Evolutionary conservation across 371 early-diverging fungal genomes (phyloP), one percentile per base, ranked within the genome.

Genomic region (Mortierella sp.): DNA sequence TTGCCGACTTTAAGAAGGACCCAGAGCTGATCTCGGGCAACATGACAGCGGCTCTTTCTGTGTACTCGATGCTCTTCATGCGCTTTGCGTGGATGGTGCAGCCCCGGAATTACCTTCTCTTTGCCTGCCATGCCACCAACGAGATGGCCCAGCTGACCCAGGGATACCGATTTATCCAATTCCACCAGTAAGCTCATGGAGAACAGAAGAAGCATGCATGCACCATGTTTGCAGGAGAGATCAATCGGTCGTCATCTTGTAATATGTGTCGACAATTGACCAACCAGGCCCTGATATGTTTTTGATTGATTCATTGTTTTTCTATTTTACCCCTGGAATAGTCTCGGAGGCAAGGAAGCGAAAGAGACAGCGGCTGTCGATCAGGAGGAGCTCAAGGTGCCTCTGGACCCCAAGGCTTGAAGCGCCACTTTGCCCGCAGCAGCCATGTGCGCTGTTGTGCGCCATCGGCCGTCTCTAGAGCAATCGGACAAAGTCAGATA

Each of bases 21-120:
- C 95, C 98, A 19, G 96, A 96, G 68, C 81, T 92, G 77, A 99
- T 99, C 80, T 93, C 93, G 46, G 96, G 96, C 63, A 96, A 95
- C 70, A 99, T 99, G 99, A 99, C 96, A 25, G 72, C 74, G 23
- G 83, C 82, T 4, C 60, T 79, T 57, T 64, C 75, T 12, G 72
- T 80, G 21, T 98, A 98, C 83, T 97, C 98, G 43, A 81, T 88
- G 56, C 83, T 97, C 64, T 98, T 98, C 80, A 97, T 97, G 97
- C 91, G 98, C 45, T 99, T 98, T 72, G 97, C 99, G 15, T 91
- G 94, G 87, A 90, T 91, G 83, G 99, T 99, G 19, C 86, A 89
- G 68, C 99, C 99, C 14, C 80, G 90, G 51, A 99, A 99, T 85
- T 89, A 92, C 69, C 86, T 98, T 46, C 85, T 99, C 66, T 93